A percentile compares a stretch with the other conserved stretches of the same genome.
phyloP scores from a whole-genome alignment of 179 eudicot genomes.

The Corrigiola litoralis region DNA sequence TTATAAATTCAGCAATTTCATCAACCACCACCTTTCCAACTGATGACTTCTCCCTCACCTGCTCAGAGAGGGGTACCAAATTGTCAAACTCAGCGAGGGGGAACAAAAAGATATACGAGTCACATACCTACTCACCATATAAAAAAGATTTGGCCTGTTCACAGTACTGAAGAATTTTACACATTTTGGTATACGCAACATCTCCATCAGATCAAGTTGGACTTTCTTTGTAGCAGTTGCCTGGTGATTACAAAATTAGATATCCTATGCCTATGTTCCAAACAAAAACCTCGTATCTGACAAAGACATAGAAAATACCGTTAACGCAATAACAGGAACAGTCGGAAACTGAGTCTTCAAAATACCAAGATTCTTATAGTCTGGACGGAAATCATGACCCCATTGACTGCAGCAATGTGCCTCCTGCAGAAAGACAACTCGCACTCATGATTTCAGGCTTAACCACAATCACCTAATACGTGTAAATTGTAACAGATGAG shows the following conservation, averaged over 20 bases:
- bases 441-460: not conserved
- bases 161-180: constrained; percentile 87
- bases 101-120: not conserved
- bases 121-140: constrained; percentile 54
- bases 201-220: constrained; percentile 86
- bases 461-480: too few relatives aligned
- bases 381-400: constrained; percentile 99
- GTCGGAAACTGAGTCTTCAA: constrained; percentile 95
- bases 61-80: constrained; percentile 12
- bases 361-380: constrained; percentile 95
- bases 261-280: not conserved
- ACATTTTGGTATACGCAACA: constrained; percentile 84
- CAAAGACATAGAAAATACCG: constrained; percentile 41
- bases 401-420: constrained; percentile 99
- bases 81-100: not conserved
- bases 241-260: constrained; percentile 33
- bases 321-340: constrained; percentile 89
- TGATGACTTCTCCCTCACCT: constrained; percentile 94
- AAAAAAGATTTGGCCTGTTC: constrained; percentile 93
- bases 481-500: too few relatives aligned
- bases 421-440: constrained; percentile 49
- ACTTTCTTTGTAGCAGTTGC: constrained; percentile 99
- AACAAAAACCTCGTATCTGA: not conserved
- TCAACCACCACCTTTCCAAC: constrained; percentile 75
- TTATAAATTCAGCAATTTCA: constrained; percentile 81